These are phyloP conservation scores for Ogataea degrootiae DNA, from an alignment of 805 yeast species.

Conservation along the genomic window DNA sequence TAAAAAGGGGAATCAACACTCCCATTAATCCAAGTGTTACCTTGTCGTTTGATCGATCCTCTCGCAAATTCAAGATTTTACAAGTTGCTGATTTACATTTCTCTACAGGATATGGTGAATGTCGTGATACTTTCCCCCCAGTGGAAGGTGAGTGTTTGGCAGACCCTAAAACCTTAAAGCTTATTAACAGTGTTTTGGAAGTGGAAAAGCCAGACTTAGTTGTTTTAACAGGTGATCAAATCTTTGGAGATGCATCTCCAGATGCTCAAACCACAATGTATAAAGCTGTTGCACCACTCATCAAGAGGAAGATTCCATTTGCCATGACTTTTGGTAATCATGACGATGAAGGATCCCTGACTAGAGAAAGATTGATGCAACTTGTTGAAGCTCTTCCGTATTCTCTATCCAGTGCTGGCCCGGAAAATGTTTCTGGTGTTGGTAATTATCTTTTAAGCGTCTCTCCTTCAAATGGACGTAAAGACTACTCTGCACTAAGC, in stretches of 20 bases:
- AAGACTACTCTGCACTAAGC: conserved; percentile 41
- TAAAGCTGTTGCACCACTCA: conserved; percentile 69
- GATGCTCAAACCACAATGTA: conserved; percentile 81
- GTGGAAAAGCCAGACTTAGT: conserved; percentile 80
- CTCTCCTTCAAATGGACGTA: conserved; percentile 31
- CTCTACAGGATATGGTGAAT: conserved; percentile 76
- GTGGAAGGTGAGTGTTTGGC: conserved; percentile 58
- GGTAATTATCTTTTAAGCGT: conserved; percentile 73
- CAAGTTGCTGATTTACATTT: conserved; percentile 92
- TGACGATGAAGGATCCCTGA: conserved; percentile 79
- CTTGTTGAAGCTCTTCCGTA: conserved; percentile 59
- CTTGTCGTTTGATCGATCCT: conserved; percentile 8
- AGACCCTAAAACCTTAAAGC: conserved; percentile 63
- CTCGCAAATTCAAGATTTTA: conserved; percentile 65
- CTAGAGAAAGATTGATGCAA: conserved; percentile 56
- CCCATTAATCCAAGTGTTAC: conserved; percentile 3
- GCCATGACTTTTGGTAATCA: conserved; percentile 90
- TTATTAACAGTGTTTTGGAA: conserved; percentile 61
- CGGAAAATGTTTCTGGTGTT: conserved; percentile 65
- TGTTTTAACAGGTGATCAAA: conserved; percentile 86
- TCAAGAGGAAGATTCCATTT: conserved; percentile 68
- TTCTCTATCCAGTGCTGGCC: conserved; percentile 59
- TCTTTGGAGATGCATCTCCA: conserved; percentile 73
- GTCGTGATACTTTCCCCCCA: conserved; percentile 66
- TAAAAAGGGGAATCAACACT: conserved; percentile 23